Conservation (phyloP, 495 filamentous ascomycete genomes). For the Neurospora terricola region DNA sequence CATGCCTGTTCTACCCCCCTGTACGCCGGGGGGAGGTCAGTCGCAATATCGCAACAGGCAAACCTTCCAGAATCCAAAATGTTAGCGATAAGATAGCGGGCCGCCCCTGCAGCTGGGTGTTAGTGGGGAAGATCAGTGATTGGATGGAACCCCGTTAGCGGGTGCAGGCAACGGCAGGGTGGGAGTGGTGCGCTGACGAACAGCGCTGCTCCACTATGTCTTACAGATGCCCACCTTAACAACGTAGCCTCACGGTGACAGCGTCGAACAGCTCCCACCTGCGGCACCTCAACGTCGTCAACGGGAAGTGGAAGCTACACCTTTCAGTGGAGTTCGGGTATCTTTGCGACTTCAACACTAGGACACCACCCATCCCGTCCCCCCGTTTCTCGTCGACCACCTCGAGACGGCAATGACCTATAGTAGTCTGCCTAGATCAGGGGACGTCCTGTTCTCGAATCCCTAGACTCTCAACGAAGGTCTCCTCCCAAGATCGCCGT, state of each 20-base stretch:
- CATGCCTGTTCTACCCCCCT: background rate
- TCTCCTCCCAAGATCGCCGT: background rate
- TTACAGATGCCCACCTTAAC: background rate
- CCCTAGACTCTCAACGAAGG: background rate
- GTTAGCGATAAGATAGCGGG: background rate
- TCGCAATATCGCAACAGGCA: background rate
- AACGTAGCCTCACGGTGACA: background rate
- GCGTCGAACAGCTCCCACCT: background rate
- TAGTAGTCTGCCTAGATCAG: conserved; percentile 1
- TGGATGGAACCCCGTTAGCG: background rate
- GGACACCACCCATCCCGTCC: background rate
- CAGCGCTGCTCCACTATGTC: background rate
- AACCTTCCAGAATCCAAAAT: background rate
- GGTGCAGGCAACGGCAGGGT: background rate
- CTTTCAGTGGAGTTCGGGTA: background rate
- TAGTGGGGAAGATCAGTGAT: background rate
- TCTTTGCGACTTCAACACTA: background rate
- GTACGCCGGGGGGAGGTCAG: background rate
- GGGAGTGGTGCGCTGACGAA: background rate
- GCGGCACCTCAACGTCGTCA: background rate
- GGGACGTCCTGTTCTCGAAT: background rate
- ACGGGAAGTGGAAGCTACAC: background rate
- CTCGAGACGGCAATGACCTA: conserved; percentile 18
- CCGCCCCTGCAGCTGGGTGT: background rate
- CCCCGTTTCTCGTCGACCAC: background rate